Evolutionary conservation across 768 basidiomycete genomes (phyloP), one percentile per base, ranked within the genome.

Genomic region (Filobasidium wieringae): DNA sequence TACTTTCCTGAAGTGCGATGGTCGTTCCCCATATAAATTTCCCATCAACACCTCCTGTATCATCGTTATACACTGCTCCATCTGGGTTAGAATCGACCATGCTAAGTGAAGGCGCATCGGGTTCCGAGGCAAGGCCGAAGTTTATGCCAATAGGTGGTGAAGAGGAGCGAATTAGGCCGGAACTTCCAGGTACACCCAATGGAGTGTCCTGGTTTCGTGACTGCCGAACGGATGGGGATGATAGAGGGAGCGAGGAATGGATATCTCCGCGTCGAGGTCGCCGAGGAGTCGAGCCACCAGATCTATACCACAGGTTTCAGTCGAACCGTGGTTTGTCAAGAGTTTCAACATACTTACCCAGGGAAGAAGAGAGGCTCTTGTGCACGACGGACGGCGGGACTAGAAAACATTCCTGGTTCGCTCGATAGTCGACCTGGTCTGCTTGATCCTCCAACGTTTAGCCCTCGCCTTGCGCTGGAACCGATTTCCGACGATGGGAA

Each of bases 1-100:
- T 95, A 12, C 87, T 86, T 71, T 93, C 87, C 2, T 83, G 80
- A 27, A 99, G 79, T 63, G 88, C 87, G 66, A 99, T 91, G 1
- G 88, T 92, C 0, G 95, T 99, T 30, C 95, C 95, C 93, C 95
- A 99, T 60, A 99, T 88, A 24, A 89, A 90, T 55, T 74, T 76
- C 34, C 73, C 87, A 80, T 89, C 86, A 64, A 87, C 87, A 57
- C 87, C 87, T n/a, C 47, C 59, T n/a, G 63, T 67, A 14, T 37
- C 41, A 8, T 36, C 37, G 15, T 40, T 15, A 11, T 51, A 50
- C 52, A 51, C 53, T 51, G 41, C n/a, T 9, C 60, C 24, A 50
- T 24, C 34, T 52, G 84, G 60, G 85, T 86, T 12, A 80, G 81
- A 14, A 80, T 81, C 0, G 72, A 78, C 29, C 51, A 58, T 58